Evolutionary conservation across 257 asterid genomes (phyloP).

Genomic region (Eucommia ulmoides): DNA sequence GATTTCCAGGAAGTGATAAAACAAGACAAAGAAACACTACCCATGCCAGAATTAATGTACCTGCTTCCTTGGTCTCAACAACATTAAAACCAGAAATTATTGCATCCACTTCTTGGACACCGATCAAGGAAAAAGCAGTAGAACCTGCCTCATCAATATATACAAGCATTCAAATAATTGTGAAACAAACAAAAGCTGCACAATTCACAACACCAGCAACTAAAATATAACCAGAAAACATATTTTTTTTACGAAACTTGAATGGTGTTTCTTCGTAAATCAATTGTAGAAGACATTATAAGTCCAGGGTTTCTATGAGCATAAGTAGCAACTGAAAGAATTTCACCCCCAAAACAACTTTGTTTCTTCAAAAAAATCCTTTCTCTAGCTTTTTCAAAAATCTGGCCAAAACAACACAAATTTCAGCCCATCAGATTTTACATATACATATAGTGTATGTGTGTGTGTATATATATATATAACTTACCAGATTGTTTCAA

Average conservation of each 20-base stretch:
- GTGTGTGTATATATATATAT: too few relatives aligned
- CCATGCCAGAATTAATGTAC: conserved; percentile 89
- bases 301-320: conserved; percentile 78
- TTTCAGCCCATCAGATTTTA: too few relatives aligned
- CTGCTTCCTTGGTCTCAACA: conserved; percentile 62
- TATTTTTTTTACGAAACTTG: too few relatives aligned
- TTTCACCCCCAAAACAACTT: too few relatives aligned
- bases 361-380: too few relatives aligned
- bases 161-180: conserved; percentile 2
- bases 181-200: too few relatives aligned
- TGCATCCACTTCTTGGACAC: conserved; percentile 64
- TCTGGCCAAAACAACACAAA: too few relatives aligned
- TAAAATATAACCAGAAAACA: too few relatives aligned
- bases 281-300: conserved; percentile 88
- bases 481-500: too few relatives aligned
- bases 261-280: conserved; percentile 70
- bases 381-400: too few relatives aligned
- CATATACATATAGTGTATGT: too few relatives aligned
- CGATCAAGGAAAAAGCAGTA: conserved; percentile 55
- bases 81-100: conserved; percentile 42
- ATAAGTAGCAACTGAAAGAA: conserved; percentile 69
- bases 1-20: conserved; percentile 74
- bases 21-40: conserved; percentile 85
- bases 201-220: too few relatives aligned
- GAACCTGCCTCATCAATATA: conserved; percentile 56